Evolutionary conservation across 208 protist species (phyloP).

Genomic region (Leptomonas pyrrhocoris): DNA sequence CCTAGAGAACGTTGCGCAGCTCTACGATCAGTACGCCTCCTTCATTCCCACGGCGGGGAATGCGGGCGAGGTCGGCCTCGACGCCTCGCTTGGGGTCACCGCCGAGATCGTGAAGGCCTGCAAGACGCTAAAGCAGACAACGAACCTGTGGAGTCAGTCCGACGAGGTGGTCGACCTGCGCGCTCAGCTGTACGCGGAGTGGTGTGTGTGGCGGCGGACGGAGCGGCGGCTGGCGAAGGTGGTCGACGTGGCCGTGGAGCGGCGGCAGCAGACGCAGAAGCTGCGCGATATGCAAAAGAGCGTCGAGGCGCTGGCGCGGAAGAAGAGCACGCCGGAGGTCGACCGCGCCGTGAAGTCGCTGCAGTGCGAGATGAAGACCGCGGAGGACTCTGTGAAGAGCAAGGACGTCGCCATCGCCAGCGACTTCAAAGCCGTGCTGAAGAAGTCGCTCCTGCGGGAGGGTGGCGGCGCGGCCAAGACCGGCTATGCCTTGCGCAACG

Average conservation of each 20-base stretch:
- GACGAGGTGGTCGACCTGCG: constrained; percentile 9
- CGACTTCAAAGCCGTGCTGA: background rate
- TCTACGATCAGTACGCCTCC: background rate
- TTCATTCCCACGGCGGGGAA: background rate
- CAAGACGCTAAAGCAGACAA: background rate
- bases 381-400: background rate
- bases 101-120: background rate
- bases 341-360: background rate
- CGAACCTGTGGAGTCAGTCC: background rate
- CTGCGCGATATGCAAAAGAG: background rate
- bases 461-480: background rate
- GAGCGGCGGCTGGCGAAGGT: background rate
- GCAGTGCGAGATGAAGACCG: background rate
- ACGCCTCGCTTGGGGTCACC: background rate
- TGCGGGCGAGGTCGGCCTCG: background rate
- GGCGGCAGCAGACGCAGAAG: background rate
- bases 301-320: background rate
- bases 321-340: background rate
- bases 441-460: background rate
- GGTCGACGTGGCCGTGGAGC: background rate
- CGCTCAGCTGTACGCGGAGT: constrained; percentile 8
- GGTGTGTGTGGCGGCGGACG: constrained; percentile 1
- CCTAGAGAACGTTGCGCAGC: background rate
- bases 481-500: background rate
- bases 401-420: background rate